Evolutionary conservation across 805 yeast species (phyloP).

Genomic region (Sugiyamaella floridensis): DNA sequence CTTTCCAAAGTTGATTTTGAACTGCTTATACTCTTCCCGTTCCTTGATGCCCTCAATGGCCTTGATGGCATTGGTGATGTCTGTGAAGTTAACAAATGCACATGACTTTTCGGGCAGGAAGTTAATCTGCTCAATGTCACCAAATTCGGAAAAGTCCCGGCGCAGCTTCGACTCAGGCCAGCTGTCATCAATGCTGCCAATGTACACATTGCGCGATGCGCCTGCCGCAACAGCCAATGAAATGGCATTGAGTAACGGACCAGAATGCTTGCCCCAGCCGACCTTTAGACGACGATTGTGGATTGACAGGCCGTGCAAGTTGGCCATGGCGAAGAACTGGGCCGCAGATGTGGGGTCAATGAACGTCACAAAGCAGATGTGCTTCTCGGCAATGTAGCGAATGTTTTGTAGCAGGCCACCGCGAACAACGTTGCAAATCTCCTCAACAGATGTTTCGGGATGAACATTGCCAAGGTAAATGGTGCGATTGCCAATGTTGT

Average conservation of each 20-base stretch:
- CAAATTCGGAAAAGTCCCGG: conserved; percentile 69
- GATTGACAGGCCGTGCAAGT: conserved; percentile 79
- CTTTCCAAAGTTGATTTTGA: conserved; percentile 87
- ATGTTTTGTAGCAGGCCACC: conserved; percentile 89
- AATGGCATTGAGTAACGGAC: conserved; percentile 80
- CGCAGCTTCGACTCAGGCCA: conserved; percentile 53
- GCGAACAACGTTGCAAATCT: conserved; percentile 90
- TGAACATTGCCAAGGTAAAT: conserved; percentile 87
- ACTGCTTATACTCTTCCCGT: conserved; percentile 49
- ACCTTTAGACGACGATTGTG: conserved; percentile 82
- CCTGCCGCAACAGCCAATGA: conserved; percentile 89
- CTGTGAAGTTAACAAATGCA: conserved; percentile 86
- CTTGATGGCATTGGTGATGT: conserved; percentile 82
- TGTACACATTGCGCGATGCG: conserved; percentile 86
- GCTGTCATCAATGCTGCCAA: conserved; percentile 57
- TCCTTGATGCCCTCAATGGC: conserved; percentile 89
- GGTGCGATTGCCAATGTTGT: conserved; percentile 87
- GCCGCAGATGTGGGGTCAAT: conserved; percentile 97
- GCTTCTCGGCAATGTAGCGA: conserved; percentile 73
- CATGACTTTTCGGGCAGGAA: conserved; percentile 77
- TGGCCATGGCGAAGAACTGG: conserved; percentile 91
- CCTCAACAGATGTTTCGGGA: conserved; percentile 81
- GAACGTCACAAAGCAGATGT: conserved; percentile 90
- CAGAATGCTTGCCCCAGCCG: conserved; percentile 98
- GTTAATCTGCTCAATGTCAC: conserved; percentile 93